Percentiles rank a stretch among this genome's conserved stretches.
Conservation (phyloP, 2,329 filamentous ascomycete species). For the Colletotrichum spaethianum region DNA sequence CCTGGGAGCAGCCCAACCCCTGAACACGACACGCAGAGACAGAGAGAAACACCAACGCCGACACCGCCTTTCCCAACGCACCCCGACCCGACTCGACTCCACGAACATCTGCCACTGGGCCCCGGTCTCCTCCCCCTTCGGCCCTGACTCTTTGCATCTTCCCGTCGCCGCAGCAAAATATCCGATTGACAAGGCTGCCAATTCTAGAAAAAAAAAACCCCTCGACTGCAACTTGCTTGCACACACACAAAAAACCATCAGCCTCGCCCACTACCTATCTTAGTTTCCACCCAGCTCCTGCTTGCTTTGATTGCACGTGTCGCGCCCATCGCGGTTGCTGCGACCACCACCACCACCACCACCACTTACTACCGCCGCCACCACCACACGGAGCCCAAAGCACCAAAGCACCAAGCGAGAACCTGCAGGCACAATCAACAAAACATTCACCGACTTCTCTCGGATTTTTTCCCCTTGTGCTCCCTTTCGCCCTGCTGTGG, state of each 20-base stretch:
- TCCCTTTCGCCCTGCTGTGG: neutral
- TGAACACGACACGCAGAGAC: slow-evolving; percentile 16
- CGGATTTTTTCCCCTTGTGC: neutral
- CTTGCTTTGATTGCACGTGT: slow-evolving; percentile 14
- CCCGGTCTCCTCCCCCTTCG: neutral
- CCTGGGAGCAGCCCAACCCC: slow-evolving; percentile 32
- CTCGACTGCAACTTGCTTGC: neutral
- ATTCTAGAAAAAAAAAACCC: slow-evolving; percentile 6
- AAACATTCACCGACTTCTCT: neutral
- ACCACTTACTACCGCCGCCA: neutral
- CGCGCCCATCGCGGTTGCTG: slow-evolving; percentile 34
- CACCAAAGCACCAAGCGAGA: neutral
- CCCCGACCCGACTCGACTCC: neutral
- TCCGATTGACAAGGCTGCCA: slow-evolving; percentile 32
- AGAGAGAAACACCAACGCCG: slow-evolving; percentile 17
- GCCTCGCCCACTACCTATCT: slow-evolving; percentile 36
- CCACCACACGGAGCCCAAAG: slow-evolving; percentile 26
- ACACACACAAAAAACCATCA: slow-evolving; percentile 11
- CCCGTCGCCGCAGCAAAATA: slow-evolving; percentile 25
- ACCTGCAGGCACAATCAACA: neutral
- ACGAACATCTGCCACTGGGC: slow-evolving; percentile 24
- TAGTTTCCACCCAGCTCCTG: slow-evolving; percentile 4
- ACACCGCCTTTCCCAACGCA: slow-evolving; percentile 31
- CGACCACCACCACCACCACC: neutral
- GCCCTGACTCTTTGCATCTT: slow-evolving; percentile 21